Evolutionary conservation across 2,329 filamentous ascomycete genomes (phyloP), one percentile per base, ranked within the genome.

Genomic region (Colletotrichum paranaense): DNA sequence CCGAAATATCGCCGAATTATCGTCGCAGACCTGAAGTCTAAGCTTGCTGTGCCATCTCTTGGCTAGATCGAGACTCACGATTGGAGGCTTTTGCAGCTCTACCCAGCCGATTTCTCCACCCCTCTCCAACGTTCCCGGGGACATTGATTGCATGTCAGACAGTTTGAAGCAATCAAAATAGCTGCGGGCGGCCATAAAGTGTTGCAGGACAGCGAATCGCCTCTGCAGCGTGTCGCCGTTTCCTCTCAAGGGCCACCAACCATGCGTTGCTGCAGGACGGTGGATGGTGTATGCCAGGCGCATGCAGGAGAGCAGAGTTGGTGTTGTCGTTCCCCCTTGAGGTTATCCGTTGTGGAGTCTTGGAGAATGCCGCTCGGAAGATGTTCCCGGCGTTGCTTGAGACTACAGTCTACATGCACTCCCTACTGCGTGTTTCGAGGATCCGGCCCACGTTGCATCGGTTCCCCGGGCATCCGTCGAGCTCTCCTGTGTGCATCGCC

Each of bases 41-140:
- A 73, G 71, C 67, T 70, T 73, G 71, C 67, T 71, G 57, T 49
- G 55, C 71, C 60, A 30, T 30, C 32, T 62, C 67, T 70, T 73
- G 70, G 70, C 70, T 52, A 62, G 60, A 73, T 62, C 67, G 62
- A 42, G 67, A 12, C 62, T 42, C 60, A 56, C 67, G 35, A 70
- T 73, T 65, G 70, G 67, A 60, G 67, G 62, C 67, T 58, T 73
- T 49, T 52, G 12, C 46, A 35, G 30, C 55, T 30, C 22, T 56
- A 67, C 56, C 67, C 60, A 62, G 60, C 56, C 56, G 56, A n/a
- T 12, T 56, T 59, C 67, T 64, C 67, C 60, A 64, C 60, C 67
- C 68, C 60, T 42, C 67, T 57, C 35, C 67, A 46, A 73, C 70
- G 46, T 60, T 62, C 32, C 60, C 62, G 49, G 49, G 56, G 55